Percentiles rank a stretch among this genome's conserved stretches.
These are phyloP conservation scores for Paxillus rubicundulus DNA, from an alignment of 768 basidiomycete species.

Conservation along the genomic window DNA sequence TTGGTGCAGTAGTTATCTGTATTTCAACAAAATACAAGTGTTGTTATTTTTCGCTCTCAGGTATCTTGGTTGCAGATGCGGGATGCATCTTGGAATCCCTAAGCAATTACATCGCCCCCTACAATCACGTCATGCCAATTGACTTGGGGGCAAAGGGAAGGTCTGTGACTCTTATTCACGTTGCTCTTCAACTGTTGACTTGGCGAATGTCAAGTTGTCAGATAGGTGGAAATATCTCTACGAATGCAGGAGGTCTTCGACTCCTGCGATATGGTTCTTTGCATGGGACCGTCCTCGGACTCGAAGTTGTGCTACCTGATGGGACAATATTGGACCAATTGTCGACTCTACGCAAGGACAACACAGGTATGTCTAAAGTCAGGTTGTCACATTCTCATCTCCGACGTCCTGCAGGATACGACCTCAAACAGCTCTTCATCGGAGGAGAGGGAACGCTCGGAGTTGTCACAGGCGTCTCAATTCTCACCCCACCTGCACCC, in stretches of 20 bases:
- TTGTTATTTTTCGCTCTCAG: conserved; percentile 38
- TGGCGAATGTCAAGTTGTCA: conserved; percentile 65
- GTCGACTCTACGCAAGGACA: conserved; percentile 92
- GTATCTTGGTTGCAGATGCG: conserved; percentile 89
- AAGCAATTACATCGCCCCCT: conserved; percentile 79
- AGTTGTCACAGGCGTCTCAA: conserved; percentile 91
- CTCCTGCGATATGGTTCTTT: conserved; percentile 92
- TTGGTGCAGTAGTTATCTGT: conserved; percentile 2
- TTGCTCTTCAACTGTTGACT: conserved; percentile 1
- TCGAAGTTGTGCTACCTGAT: conserved; percentile 94
- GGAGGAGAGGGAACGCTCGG: conserved; percentile 97
- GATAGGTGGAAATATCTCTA: conserved; percentile 95
- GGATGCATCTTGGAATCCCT: conserved; percentile 91
- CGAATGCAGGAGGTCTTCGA: conserved; percentile 96
- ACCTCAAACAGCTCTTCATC: conserved; percentile 97
- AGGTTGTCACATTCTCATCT: neutral
- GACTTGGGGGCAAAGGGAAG: conserved; percentile 96
- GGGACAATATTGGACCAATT: conserved; percentile 88
- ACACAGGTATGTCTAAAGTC: conserved; percentile 65
- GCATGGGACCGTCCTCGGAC: conserved; percentile 90
- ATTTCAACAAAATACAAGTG: conserved; percentile 4
- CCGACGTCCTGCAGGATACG: conserved; percentile 65
- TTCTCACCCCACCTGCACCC: conserved; percentile 82
- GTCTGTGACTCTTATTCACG: conserved; percentile 35
- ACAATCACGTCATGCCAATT: conserved; percentile 94